phyloP scores from a whole-genome alignment of 768 basidiomycete species.

The Leccinum variicolor region DNA sequence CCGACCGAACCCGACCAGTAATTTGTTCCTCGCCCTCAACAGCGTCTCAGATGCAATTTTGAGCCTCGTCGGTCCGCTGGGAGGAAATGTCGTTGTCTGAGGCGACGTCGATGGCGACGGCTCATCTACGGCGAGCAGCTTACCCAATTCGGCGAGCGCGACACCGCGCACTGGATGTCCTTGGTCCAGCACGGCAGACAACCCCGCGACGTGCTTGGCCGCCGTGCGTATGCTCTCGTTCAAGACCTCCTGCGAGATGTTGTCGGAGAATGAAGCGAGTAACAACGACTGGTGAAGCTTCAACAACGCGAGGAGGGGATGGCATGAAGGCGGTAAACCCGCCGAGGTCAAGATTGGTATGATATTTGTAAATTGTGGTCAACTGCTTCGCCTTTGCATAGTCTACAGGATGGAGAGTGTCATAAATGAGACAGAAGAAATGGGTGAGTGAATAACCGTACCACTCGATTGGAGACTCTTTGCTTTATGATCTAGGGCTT shows the following conservation, averaged over 20 bases:
- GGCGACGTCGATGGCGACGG: conserved; percentile 38
- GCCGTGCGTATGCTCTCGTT: conserved; percentile 62
- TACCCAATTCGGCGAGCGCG: conserved; percentile 75
- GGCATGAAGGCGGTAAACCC: conserved; percentile 58
- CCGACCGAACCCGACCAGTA: conserved; percentile 69
- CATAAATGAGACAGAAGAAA: background rate
- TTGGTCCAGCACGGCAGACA: conserved; percentile 47
- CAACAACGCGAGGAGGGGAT: conserved; percentile 74
- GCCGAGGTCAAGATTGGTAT: conserved; percentile 60
- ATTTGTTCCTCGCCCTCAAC: conserved; percentile 54
- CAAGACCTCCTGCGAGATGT: conserved; percentile 47
- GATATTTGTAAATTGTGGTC: conserved; percentile 48
- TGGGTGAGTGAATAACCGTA: conserved; percentile 24
- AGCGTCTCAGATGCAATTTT: conserved; percentile 64
- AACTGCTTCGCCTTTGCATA: conserved; percentile 53
- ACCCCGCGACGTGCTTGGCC: conserved; percentile 49
- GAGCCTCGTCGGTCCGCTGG: conserved; percentile 62
- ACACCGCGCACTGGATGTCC: conserved; percentile 81
- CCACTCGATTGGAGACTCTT: conserved; percentile 57
- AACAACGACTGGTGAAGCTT: conserved; percentile 72
- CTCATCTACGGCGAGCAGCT: conserved; percentile 78
- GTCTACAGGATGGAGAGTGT: conserved; percentile 38
- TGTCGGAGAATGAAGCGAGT: conserved; percentile 44
- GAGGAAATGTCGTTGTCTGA: conserved; percentile 47
- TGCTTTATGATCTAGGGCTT: conserved; percentile 75